Base-by-base conservation (phyloP, 768 basidiomycete species). In the Boletus sensibilis region DNA sequence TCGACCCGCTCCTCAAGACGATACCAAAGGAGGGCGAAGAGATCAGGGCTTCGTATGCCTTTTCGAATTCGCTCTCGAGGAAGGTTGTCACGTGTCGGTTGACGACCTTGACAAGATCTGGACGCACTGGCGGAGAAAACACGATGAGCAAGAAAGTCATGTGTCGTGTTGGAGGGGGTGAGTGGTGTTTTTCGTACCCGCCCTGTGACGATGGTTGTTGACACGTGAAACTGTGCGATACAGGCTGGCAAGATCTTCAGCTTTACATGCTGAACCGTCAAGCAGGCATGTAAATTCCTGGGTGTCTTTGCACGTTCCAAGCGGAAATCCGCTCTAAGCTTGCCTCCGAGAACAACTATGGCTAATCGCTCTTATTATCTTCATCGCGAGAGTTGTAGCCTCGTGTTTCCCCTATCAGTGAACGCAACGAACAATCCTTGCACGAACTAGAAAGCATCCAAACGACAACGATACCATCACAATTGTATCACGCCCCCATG, bases 101-200 rank as follows among this genome's bases (percentile, higher is more conserved):
- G 72, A 90, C 92, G 43, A 89, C 90, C 44, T 76, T 92, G 67
- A 83, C 84, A 51, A 82, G 92, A 46, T 74, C 81, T 12, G 79
- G 77, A 67, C 76, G 71, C 21, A 67, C 72, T 35, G 70, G 77
- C 47, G 76, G 78, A 53, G 65, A 73, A 61, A 52, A 58, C 49
- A 75, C 74, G 45, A 79, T 74, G 61, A 77, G 78, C 62, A 92
- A 88, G 82, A 94, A 92, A 73, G 92, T 94, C 31, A 89, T 95
- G 87, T 92, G 88, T 74, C 85, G 92, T 57, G 88, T 94, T 58
- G 92, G 92, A 44, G 91, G 90, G 72, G 90, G 90, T 86, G 61
- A 66, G 84, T 16, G 12, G 4, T 20, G 41, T n/a, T 34, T 52
- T 49, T 51, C 29, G 14, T 42, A 13, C 9, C 25, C 31, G 2